Conservation (phyloP, 2,329 filamentous ascomycete species). For the Pseudocercospora ulei region DNA sequence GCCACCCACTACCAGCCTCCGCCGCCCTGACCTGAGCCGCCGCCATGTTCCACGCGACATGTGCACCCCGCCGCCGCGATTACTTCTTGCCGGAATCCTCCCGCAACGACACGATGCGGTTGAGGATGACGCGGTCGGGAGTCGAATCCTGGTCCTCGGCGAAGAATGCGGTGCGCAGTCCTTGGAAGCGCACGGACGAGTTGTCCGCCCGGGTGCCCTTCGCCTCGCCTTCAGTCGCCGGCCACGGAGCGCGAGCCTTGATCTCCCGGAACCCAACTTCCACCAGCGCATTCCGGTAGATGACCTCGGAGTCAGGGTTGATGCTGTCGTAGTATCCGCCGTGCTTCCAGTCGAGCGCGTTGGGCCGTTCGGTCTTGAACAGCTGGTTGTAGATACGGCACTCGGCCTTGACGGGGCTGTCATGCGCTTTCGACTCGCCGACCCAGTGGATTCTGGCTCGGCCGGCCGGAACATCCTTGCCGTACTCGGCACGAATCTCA, state of each 20-base stretch:
- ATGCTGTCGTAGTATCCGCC: conserved; percentile 77
- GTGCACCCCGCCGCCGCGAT: no score
- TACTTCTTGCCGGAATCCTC: conserved; percentile 64
- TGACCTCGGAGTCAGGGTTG: conserved; percentile 70
- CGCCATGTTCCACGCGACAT: no score
- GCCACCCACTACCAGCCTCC: no score
- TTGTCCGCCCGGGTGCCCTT: conserved; percentile 48
- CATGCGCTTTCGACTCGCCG: conserved; percentile 54
- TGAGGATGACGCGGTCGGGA: conserved; percentile 71
- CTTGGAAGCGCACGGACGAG: conserved; percentile 80
- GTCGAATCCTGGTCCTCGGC: conserved; percentile 55
- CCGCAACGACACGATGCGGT: conserved; percentile 84
- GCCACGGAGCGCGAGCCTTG: conserved; percentile 64
- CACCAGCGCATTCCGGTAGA: conserved; percentile 69
- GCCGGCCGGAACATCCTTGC: conserved; percentile 49
- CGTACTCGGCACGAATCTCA: conserved; percentile 57
- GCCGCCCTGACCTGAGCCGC: no score
- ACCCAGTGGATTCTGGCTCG: conserved; percentile 77
- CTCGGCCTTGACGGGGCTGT: conserved; percentile 54
- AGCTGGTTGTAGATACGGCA: conserved; percentile 70
- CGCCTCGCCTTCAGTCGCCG: conserved; percentile 63
- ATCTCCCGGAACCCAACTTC: conserved; percentile 78
- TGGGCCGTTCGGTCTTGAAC: conserved; percentile 79
- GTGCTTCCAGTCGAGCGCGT: conserved; percentile 54
- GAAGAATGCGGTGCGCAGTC: conserved; percentile 79